A percentile compares a stretch with the other conserved stretches of the same genome.
Conservation (phyloP, 768 basidiomycete species). For the Rhizopogon vesiculosus region DNA sequence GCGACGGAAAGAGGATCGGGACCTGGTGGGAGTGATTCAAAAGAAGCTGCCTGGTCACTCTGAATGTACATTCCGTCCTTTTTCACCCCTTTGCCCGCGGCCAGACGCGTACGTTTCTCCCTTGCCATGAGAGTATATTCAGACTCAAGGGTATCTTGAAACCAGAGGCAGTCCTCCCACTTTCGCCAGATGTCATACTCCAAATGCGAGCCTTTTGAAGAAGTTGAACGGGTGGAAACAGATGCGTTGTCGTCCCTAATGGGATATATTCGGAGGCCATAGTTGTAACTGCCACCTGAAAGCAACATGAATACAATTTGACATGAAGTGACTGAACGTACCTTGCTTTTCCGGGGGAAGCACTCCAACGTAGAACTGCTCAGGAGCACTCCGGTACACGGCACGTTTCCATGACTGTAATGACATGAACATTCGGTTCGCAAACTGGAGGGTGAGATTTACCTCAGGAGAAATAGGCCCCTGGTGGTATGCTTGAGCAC, state of each 20-base stretch:
- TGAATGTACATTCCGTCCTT: conserved; percentile 64
- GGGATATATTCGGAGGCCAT: conserved; percentile 59
- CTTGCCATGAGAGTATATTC: conserved; percentile 62
- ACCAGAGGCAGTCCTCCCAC: conserved; percentile 81
- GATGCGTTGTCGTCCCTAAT: conserved; percentile 31
- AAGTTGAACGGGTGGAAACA: conserved; percentile 7
- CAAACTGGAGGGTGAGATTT: conserved; percentile 5
- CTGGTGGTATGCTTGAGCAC: conserved; percentile 1
- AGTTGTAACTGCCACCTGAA: conserved; percentile 49
- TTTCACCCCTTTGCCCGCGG: conserved; percentile 72
- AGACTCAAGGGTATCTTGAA: conserved; percentile 64
- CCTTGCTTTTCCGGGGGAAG: conserved; percentile 57
- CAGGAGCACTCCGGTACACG: conserved; percentile 54
- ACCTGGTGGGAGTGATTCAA: conserved; percentile 80
- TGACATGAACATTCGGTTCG: not conserved
- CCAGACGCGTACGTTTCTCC: conserved; percentile 62
- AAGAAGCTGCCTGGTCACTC: conserved; percentile 73
- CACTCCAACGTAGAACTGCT: conserved; percentile 53
- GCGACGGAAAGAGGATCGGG: conserved; percentile 74
- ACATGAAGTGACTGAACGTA: conserved; percentile 19
- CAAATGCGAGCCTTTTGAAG: conserved; percentile 28
- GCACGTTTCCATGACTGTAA: conserved; percentile 57
- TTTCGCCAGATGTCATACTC: conserved; percentile 75
- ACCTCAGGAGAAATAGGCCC: conserved; percentile 21
- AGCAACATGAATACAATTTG: conserved; percentile 1